These are phyloP conservation scores for Acephala macrosclerotiorum DNA, from an alignment of 2,329 filamentous ascomycete genomes.

Conservation along the genomic window DNA sequence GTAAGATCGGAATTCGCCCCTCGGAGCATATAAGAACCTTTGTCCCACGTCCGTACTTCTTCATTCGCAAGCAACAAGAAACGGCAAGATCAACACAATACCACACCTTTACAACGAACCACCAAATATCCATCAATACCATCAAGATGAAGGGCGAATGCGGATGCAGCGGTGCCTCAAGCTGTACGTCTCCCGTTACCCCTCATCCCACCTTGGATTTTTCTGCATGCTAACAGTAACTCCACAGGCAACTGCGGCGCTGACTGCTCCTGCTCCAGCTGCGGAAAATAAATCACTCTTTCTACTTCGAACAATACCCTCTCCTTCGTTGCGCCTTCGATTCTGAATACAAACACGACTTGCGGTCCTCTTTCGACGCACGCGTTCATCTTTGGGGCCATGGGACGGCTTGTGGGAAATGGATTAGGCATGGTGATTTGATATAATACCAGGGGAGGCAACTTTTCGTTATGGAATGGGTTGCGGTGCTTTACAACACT, in stretches of 20 bases:
- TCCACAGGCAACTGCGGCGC: slow-evolving; percentile 39
- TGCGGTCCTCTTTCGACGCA: slow-evolving; percentile 11
- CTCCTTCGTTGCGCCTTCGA: slow-evolving; percentile 7
- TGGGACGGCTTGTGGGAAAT: neutral
- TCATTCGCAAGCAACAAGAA: slow-evolving; percentile 4
- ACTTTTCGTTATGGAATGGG: slow-evolving; percentile 2
- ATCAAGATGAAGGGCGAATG: slow-evolving; percentile 49
- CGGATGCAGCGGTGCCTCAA: slow-evolving; percentile 47
- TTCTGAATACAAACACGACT: slow-evolving; percentile 9
- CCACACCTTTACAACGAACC: neutral
- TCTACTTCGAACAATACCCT: slow-evolving; percentile 1
- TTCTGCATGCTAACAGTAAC: slow-evolving; percentile 14
- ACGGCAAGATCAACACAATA: slow-evolving; percentile 9
- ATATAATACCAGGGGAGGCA: slow-evolving; percentile 1
- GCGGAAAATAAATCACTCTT: slow-evolving; percentile 46
- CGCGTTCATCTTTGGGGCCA: neutral
- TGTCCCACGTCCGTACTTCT: slow-evolving; percentile 7
- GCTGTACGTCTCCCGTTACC: slow-evolving; percentile 42
- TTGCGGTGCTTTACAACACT: slow-evolving; percentile 2
- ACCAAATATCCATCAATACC: slow-evolving; percentile 22
- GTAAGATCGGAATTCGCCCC: neutral
- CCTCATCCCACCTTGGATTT: slow-evolving; percentile 13
- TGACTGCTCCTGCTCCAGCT: slow-evolving; percentile 46
- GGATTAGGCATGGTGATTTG: neutral
- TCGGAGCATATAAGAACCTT: slow-evolving; percentile 13